A percentile compares a stretch with the other conserved stretches of the same genome.
phyloP scores from a whole-genome alignment of 2,329 filamentous ascomycete genomes.

The Fusarium multiceps region DNA sequence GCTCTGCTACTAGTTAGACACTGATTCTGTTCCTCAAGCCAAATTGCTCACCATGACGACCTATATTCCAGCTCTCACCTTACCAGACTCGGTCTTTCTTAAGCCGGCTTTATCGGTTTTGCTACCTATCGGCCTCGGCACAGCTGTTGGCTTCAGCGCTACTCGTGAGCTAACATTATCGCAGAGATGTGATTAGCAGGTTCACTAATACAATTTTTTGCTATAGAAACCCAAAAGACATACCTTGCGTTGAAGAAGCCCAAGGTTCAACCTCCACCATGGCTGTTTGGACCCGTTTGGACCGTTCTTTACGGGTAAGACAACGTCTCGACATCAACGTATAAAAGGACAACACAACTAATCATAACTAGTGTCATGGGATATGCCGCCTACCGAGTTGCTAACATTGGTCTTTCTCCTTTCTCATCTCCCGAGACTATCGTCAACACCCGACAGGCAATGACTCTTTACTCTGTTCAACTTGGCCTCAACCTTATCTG shows the following conservation, averaged over 20 bases:
- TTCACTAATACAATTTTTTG: background rate
- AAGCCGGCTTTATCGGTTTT: constrained; percentile 79
- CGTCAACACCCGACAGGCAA: constrained; percentile 71
- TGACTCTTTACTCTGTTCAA: constrained; percentile 87
- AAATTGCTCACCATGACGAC: constrained; percentile 72
- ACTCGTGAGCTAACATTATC: constrained; percentile 63
- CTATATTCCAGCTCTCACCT: constrained; percentile 80
- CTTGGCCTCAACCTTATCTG: constrained; percentile 86
- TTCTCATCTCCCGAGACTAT: constrained; percentile 64
- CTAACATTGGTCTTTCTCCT: constrained; percentile 71
- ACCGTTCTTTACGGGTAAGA: constrained; percentile 70
- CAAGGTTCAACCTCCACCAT: constrained; percentile 68
- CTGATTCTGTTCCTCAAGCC: background rate
- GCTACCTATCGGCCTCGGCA: constrained; percentile 78
- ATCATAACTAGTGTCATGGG: constrained; percentile 73
- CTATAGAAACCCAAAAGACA: constrained; percentile 67
- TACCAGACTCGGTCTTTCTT: constrained; percentile 77
- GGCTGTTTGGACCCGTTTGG: constrained; percentile 74
- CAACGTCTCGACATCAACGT: background rate
- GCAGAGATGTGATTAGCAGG: background rate
- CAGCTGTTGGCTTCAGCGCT: constrained; percentile 76
- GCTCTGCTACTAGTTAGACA: background rate
- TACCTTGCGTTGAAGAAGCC: constrained; percentile 77
- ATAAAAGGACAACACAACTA: background rate
- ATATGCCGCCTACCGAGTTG: constrained; percentile 85